These are phyloP conservation scores for Fusarium hostae DNA, from an alignment of 2,329 filamentous ascomycete genomes.

Conservation along the genomic window DNA sequence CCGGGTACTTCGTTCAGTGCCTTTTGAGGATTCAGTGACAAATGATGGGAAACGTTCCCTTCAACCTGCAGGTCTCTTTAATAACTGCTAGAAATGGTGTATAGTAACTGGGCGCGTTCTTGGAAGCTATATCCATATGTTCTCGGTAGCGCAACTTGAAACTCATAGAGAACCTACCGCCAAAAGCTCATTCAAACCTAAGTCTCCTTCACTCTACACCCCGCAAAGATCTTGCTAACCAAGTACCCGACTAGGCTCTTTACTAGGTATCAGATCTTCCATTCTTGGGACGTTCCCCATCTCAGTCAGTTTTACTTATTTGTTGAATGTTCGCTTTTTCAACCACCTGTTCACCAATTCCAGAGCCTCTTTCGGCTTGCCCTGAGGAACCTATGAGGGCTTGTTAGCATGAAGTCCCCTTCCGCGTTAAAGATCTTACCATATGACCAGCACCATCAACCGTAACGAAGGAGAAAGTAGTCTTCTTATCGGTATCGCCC, in stretches of 20 bases:
- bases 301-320: rapidly evolving
- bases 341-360: slow-evolving; percentile 16
- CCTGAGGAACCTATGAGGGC: background rate
- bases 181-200: background rate
- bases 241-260: rapidly evolving
- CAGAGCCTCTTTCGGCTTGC: slow-evolving; percentile 9
- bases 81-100: rapidly evolving
- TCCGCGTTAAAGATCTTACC: background rate
- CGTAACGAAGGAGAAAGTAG: slow-evolving; percentile 20
- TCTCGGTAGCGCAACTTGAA: background rate
- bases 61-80: too few relatives aligned
- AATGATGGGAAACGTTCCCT: rapidly evolving
- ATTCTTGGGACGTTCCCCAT: rapidly evolving
- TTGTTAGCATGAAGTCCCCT: background rate
- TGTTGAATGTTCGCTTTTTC: slow-evolving; percentile 8
- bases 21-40: background rate
- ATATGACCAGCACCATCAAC: slow-evolving; percentile 35
- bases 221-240: rapidly evolving
- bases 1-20: too few relatives aligned
- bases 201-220: rapidly evolving
- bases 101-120: rapidly evolving
- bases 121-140: background rate
- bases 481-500: slow-evolving; percentile 2
- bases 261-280: too few relatives aligned
- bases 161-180: background rate